A percentile compares a stretch with the other conserved stretches of the same genome.
These are phyloP conservation scores for Ogataea kodamae DNA, from an alignment of 805 yeast species.

Conservation along the genomic window DNA sequence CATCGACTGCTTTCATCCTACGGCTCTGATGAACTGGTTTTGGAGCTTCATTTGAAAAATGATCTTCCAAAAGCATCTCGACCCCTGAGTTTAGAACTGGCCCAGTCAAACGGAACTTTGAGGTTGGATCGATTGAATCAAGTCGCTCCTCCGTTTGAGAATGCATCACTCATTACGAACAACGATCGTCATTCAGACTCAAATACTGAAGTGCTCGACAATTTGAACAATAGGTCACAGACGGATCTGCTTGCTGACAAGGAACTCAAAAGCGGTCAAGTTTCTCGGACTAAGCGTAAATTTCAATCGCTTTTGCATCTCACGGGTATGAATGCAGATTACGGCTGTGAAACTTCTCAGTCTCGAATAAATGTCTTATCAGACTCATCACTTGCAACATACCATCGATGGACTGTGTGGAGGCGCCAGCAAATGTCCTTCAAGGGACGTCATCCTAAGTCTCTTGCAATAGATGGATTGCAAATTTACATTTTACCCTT, in stretches of 20 bases:
- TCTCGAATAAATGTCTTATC: neutral
- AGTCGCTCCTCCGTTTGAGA: too few relatives aligned
- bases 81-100: too few relatives aligned
- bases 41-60: too few relatives aligned
- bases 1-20: slow-evolving; percentile 62
- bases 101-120: too few relatives aligned
- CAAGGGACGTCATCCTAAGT: slow-evolving; percentile 73
- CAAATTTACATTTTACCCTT: slow-evolving; percentile 86
- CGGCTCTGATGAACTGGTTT: slow-evolving; percentile 77
- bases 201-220: too few relatives aligned
- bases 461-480: slow-evolving; percentile 90
- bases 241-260: too few relatives aligned
- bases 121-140: too few relatives aligned
- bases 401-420: slow-evolving; percentile 84
- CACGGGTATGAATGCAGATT: slow-evolving; percentile 2
- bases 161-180: too few relatives aligned
- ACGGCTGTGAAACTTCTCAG: neutral
- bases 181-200: too few relatives aligned
- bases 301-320: slow-evolving; percentile 7
- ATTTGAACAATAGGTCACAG: too few relatives aligned
- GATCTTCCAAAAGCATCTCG: too few relatives aligned
- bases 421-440: slow-evolving; percentile 84
- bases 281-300: slow-evolving; percentile 4
- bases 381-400: slow-evolving; percentile 33
- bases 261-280: neutral